A percentile compares a stretch with the other conserved stretches of the same genome.
These are phyloP conservation scores for Fragaria vesca DNA, from an alignment of 306 rosid species.

Conservation along the genomic window DNA sequence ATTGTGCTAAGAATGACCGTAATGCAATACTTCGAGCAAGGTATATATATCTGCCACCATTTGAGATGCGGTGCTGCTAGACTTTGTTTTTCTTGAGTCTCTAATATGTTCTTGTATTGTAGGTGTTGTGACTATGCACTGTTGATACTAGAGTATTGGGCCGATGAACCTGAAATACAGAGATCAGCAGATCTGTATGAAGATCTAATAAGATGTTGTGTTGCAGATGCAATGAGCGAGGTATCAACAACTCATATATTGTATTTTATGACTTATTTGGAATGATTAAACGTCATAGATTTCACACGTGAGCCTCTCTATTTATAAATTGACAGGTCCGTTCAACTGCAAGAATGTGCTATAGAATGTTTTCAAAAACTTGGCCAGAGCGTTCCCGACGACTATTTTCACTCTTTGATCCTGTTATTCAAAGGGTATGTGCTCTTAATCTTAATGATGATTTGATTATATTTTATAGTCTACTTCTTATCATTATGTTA, in stretches of 20 bases:
- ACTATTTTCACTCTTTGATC: constrained; percentile 82
- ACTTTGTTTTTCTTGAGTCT: constrained; percentile 23
- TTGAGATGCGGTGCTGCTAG: background rate
- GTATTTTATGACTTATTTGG: constrained; percentile 18
- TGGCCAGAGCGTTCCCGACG: constrained; percentile 97
- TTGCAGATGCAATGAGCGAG: constrained; percentile 99
- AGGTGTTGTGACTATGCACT: constrained; percentile 99
- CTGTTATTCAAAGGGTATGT: constrained; percentile 93
- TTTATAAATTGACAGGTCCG: constrained; percentile 70
- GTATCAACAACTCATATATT: constrained; percentile 39
- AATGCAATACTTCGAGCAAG: constrained; percentile 92
- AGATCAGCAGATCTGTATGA: constrained; percentile 84
- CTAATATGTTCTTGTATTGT: constrained; percentile 23
- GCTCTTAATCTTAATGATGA: constrained; percentile 26
- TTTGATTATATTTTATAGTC: constrained; percentile 20
- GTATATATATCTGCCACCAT: constrained; percentile 38
- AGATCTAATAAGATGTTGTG: constrained; percentile 91
- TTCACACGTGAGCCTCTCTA: constrained; percentile 1
- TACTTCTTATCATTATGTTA: constrained; percentile 18
- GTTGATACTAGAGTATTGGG: constrained; percentile 91
- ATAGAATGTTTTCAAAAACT: constrained; percentile 94
- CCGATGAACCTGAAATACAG: constrained; percentile 96
- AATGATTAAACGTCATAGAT: constrained; percentile 14
- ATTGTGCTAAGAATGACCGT: constrained; percentile 93
- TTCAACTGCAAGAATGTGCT: constrained; percentile 92